Percentiles rank a stretch among this genome's conserved stretches.
Conservation (phyloP, 169 alveolate species). For the Perkinsus chesapeaki region DNA sequence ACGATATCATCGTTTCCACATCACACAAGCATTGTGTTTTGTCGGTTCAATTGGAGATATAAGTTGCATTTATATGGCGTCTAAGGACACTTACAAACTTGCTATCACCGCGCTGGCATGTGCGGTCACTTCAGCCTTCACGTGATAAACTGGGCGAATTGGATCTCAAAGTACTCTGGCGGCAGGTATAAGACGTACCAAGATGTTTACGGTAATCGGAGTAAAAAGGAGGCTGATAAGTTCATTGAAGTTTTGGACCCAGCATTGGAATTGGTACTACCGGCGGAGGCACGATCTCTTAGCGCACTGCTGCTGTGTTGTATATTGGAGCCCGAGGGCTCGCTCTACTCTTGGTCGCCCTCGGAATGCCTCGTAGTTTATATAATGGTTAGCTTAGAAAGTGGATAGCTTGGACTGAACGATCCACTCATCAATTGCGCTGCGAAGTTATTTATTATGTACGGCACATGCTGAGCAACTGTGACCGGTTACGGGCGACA, state of each 20-base stretch:
- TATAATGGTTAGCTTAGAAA: too few species aligned
- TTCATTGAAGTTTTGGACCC: background rate
- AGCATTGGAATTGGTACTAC: background rate
- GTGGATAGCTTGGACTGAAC: too few species aligned
- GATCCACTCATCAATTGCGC: too few species aligned
- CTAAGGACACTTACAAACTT: background rate
- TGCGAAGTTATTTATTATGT: too few species aligned
- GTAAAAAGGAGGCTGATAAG: background rate
- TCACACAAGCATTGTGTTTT: background rate
- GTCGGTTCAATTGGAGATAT: too few species aligned
- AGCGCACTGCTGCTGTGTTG: background rate
- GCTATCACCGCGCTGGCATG: background rate
- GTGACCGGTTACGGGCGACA: too few species aligned
- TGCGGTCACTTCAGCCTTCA: background rate
- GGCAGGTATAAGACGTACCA: background rate
- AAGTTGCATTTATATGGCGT: background rate
- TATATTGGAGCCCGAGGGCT: background rate
- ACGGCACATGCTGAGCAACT: too few species aligned
- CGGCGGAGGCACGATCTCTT: background rate
- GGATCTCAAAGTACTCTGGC: background rate
- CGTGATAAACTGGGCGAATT: background rate
- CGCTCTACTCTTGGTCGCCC: too few species aligned
- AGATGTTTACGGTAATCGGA: background rate
- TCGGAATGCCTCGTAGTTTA: too few species aligned
- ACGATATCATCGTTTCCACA: background rate